A percentile compares a stretch with the other conserved stretches of the same genome.
phyloP scores from a whole-genome alignment of 148 eudicot species.

The Rhododendron ovatum region DNA sequence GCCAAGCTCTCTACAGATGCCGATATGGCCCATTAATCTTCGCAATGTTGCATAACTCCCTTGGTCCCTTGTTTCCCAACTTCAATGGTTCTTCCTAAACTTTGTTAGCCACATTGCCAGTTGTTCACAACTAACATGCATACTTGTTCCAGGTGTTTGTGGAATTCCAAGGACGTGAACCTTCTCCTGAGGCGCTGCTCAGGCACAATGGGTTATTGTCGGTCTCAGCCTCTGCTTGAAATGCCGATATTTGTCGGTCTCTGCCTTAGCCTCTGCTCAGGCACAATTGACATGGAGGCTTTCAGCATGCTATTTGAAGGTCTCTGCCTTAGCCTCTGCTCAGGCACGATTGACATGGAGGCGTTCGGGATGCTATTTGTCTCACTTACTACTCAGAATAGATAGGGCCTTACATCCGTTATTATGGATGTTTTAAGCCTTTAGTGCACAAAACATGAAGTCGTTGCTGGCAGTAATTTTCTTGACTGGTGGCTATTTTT shows the following conservation, averaged over 20 bases:
- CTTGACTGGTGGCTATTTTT: neutral
- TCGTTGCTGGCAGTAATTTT: neutral
- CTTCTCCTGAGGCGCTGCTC: slow-evolving; percentile 90
- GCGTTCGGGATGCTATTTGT: neutral
- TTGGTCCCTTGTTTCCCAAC: neutral
- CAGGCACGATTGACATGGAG: neutral
- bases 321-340: neutral
- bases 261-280: neutral
- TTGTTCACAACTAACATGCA: neutral
- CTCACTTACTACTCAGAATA: neutral
- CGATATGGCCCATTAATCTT: neutral
- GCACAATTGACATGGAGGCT: neutral
- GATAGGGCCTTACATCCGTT: neutral
- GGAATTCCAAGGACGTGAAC: slow-evolving; percentile 93
- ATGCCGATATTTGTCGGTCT: neutral
- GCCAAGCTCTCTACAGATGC: neutral
- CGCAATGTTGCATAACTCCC: neutral
- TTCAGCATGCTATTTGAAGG: neutral
- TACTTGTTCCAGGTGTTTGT: slow-evolving; percentile 63
- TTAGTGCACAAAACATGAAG: neutral
- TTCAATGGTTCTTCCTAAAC: neutral
- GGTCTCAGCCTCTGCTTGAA: slow-evolving; percentile 30
- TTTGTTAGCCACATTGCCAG: neutral
- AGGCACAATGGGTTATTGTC: slow-evolving; percentile 87
- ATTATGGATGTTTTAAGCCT: neutral